These are phyloP conservation scores for Pyrrhoderma noxium DNA, from an alignment of 1,284 basidiomycete genomes.

Conservation along the genomic window DNA sequence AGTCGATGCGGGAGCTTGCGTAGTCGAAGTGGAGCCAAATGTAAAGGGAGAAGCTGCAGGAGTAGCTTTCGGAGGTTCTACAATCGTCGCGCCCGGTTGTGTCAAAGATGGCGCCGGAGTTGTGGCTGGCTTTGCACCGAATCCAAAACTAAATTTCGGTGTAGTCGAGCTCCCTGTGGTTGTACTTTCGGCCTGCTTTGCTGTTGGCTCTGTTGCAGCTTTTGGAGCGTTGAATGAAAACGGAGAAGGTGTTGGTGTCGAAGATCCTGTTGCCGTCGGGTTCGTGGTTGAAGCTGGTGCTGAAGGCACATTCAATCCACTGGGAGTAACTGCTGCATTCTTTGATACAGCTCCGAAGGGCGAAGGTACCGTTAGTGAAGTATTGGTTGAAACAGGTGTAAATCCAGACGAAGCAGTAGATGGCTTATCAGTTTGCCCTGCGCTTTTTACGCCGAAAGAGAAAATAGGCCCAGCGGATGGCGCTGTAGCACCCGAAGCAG, in stretches of 20 bases:
- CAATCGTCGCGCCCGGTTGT: background rate
- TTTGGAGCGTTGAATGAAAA: no score
- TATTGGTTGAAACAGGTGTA: background rate
- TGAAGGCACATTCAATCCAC: background rate
- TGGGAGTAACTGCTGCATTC: background rate
- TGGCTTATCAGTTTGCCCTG: conserved; percentile 9
- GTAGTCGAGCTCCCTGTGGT: background rate
- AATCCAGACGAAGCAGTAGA: background rate
- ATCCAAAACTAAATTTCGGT: conserved; percentile 12
- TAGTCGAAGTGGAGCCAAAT: conserved; percentile 4
- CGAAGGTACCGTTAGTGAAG: background rate
- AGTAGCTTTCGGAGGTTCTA: background rate
- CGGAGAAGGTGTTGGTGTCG: no score
- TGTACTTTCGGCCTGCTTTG: background rate
- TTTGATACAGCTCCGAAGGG: background rate
- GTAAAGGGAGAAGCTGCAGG: background rate
- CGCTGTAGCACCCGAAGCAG: background rate
- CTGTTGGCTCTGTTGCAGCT: no score
- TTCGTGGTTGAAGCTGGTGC: background rate
- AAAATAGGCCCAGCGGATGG: background rate
- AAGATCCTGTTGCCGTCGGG: background rate
- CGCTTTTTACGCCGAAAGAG: conserved; percentile 4
- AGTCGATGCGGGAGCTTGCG: background rate
- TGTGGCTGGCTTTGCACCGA: conserved; percentile 8
- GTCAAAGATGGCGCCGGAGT: background rate